These are phyloP conservation scores for Pelargonium nanum DNA, from an alignment of 345 rosid species.

Conservation along the genomic window DNA sequence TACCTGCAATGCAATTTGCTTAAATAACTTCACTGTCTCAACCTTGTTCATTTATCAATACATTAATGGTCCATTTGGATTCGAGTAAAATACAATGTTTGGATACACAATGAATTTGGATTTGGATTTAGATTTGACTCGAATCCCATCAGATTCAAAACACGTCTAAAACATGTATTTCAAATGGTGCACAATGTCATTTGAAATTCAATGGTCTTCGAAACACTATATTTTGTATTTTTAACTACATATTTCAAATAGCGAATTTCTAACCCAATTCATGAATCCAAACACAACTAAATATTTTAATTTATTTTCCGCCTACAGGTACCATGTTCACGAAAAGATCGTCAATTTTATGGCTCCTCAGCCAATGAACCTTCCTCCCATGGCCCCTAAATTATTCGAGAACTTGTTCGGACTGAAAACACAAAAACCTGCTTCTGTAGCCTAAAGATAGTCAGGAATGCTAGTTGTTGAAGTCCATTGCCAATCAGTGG, in stretches of 20 bases:
- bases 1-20: background rate
- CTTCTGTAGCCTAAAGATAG: conserved; percentile 11
- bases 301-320: too few relatives aligned
- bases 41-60: too few relatives aligned
- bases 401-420: conserved; percentile 77
- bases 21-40: too few relatives aligned
- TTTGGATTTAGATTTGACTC: background rate
- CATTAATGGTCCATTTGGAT: background rate
- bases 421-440: conserved; percentile 29
- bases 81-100: background rate
- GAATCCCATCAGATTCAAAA: background rate
- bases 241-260: too few relatives aligned
- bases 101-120: too few relatives aligned
- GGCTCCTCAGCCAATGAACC: conserved; percentile 52
- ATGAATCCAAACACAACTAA: too few relatives aligned
- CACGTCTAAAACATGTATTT: too few relatives aligned
- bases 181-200: background rate
- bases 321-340: conserved; percentile 60
- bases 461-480: background rate
- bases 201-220: background rate
- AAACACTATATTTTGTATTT: too few relatives aligned
- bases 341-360: conserved; percentile 79
- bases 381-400: conserved; percentile 65
- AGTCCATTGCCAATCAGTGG: background rate
- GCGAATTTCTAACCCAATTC: too few relatives aligned